Evolutionary conservation across 768 basidiomycete species (phyloP).

Genomic region (Hygrophoropsis aurantiaca): DNA sequence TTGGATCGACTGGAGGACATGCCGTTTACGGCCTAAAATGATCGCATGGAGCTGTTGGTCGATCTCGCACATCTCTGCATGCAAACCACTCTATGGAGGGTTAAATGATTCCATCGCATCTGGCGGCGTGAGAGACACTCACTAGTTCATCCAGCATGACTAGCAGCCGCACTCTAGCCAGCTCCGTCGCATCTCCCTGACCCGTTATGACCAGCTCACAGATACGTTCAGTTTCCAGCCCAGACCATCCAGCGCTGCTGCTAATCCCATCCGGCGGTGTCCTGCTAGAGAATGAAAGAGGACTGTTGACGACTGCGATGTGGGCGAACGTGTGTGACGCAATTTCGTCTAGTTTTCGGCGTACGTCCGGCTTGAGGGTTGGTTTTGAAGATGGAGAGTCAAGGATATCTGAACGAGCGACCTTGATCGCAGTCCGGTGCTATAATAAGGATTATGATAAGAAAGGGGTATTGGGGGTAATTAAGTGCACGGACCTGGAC

Average conservation of each 20-base stretch:
- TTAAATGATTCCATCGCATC: conserved; percentile 11
- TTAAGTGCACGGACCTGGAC: conserved; percentile 56
- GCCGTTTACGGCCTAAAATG: conserved; percentile 86
- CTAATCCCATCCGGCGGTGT: conserved; percentile 78
- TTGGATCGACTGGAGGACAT: conserved; percentile 85
- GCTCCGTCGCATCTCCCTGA: conserved; percentile 82
- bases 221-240: conserved; percentile 90
- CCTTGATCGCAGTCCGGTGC: conserved; percentile 86
- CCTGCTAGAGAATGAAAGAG: conserved; percentile 69
- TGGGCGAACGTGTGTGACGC: conserved; percentile 90
- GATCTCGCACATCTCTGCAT: conserved; percentile 89
- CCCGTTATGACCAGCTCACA: conserved; percentile 94
- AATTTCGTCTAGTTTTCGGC: conserved; percentile 88
- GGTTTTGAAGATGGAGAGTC: conserved; percentile 81
- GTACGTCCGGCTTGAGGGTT: conserved; percentile 77
- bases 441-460: conserved; percentile 26
- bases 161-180: conserved; percentile 85
- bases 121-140: conserved; percentile 33
- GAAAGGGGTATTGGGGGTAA: conserved; percentile 7
- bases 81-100: conserved; percentile 72
- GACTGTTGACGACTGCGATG: conserved; percentile 91
- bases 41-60: conserved; percentile 94
- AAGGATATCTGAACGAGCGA: conserved; percentile 90
- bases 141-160: conserved; percentile 96
- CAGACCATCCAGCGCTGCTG: conserved; percentile 78